These are phyloP conservation scores for Pinus albicaulis DNA, from an alignment of 75 land plant species.

Conservation along the genomic window DNA sequence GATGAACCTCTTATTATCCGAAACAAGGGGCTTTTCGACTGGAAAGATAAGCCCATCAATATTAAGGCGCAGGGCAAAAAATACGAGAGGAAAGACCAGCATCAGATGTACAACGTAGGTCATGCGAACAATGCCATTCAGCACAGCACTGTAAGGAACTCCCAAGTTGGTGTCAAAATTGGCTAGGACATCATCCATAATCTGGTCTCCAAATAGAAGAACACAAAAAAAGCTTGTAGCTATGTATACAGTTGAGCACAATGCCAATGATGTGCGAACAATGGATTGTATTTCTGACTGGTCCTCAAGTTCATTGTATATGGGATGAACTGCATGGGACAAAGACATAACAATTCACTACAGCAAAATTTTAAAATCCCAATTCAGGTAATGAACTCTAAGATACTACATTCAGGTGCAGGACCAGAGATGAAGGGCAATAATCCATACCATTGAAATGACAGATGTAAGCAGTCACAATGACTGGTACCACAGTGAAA, in stretches of 20 bases:
- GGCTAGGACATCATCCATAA: conserved; percentile 72
- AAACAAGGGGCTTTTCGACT: conserved; percentile 30
- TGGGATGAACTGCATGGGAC: conserved; percentile 70
- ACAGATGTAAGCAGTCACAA: conserved; percentile 92
- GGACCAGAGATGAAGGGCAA: too few species aligned
- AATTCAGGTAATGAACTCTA: too few species aligned
- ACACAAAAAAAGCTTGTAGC: conserved; percentile 70
- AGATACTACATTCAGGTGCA: too few species aligned
- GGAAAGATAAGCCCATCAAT: conserved; percentile 82
- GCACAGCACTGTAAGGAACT: conserved; percentile 49
- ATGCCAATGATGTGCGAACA: conserved; percentile 52
- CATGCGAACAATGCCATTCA: conserved; percentile 64
- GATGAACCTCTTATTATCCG: conserved; percentile 53
- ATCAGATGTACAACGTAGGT: conserved; percentile 87
- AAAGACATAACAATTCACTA: too few species aligned
- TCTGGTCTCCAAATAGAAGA: conserved; percentile 77
- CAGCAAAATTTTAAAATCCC: too few species aligned
- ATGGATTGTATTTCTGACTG: conserved; percentile 46
- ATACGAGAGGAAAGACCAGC: conserved; percentile 91
- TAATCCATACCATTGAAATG: conserved; percentile 78
- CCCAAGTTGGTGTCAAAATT: conserved; percentile 82
- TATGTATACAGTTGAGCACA: conserved; percentile 72
- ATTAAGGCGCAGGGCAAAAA: conserved; percentile 78
- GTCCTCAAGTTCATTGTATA: conserved; percentile 77
- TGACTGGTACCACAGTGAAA: conserved; percentile 84